These are phyloP conservation scores for Ascochyta koolunga DNA, from an alignment of 2,329 filamentous ascomycete genomes.

Conservation along the genomic window DNA sequence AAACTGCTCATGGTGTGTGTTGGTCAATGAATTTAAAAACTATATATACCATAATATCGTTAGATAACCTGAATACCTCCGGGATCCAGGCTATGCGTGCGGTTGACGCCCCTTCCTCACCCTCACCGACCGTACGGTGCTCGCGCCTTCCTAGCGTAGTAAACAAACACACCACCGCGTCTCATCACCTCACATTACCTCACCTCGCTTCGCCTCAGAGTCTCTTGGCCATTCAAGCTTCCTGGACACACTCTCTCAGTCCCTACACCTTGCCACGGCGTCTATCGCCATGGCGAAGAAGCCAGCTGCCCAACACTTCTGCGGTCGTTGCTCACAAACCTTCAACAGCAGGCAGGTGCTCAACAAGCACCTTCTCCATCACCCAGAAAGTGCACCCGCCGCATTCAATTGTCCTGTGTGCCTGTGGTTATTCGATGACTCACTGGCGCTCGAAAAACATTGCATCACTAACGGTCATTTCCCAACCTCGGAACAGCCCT, in stretches of 20 bases:
- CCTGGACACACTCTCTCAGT: neutral
- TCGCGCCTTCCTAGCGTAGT: neutral
- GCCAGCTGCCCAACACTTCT: conserved; percentile 11
- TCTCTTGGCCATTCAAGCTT: neutral
- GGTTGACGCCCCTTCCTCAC: neutral
- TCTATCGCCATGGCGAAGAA: conserved; percentile 1
- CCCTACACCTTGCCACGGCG: neutral
- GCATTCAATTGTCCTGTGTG: conserved; percentile 21
- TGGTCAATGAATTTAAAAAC: too few species aligned
- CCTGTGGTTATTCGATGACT: conserved; percentile 23
- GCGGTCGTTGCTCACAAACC: conserved; percentile 23
- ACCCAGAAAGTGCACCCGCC: conserved; percentile 12
- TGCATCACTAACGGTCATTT: conserved; percentile 18
- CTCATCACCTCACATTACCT: neutral
- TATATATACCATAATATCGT: neutral
- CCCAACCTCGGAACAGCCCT: neutral
- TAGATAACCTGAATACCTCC: neutral
- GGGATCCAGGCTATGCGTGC: neutral
- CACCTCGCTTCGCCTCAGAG: neutral
- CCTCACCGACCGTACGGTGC: neutral
- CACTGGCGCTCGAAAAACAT: conserved; percentile 30
- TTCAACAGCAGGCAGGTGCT: conserved; percentile 24
- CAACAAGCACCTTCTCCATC: conserved; percentile 19
- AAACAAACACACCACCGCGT: neutral
- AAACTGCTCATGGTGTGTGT: too few species aligned